Conservation (phyloP, 352 stramenopile genomes). For the Pythium scleroteichum region DNA sequence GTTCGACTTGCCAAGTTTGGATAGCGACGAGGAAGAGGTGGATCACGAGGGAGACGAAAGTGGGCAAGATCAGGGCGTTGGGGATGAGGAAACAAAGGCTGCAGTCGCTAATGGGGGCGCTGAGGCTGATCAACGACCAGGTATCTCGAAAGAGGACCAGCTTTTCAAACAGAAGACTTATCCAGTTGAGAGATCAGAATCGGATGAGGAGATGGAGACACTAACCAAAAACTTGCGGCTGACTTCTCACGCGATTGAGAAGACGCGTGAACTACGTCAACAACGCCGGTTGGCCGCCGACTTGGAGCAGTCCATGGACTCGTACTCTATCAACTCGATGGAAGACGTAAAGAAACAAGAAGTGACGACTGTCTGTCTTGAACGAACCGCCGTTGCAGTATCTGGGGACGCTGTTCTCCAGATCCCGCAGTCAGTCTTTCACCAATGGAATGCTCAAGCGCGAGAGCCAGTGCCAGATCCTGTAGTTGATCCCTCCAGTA, state of each 20-base stretch:
- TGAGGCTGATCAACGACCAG: constrained; percentile 12
- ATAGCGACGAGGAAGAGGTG: constrained; percentile 58
- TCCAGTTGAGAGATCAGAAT: constrained; percentile 32
- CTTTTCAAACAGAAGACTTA: constrained; percentile 60
- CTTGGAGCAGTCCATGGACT: constrained; percentile 25
- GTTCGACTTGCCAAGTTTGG: constrained; percentile 60
- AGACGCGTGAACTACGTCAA: constrained; percentile 61
- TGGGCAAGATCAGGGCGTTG: constrained; percentile 2
- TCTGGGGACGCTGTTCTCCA: constrained; percentile 74
- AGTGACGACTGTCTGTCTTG: constrained; percentile 63
- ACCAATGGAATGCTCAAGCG: constrained; percentile 48
- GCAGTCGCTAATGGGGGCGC: constrained; percentile 21
- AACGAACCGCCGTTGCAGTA: constrained; percentile 67
- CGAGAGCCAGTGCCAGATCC: not conserved
- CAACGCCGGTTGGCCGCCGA: constrained; percentile 32
- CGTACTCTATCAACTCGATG: constrained; percentile 69
- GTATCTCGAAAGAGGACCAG: constrained; percentile 33
- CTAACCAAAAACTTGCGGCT: constrained; percentile 71
- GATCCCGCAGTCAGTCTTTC: constrained; percentile 66
- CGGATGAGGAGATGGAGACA: constrained; percentile 52
- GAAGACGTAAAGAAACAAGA: constrained; percentile 62
- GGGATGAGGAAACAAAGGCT: not conserved
- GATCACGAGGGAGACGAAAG: constrained; percentile 36
- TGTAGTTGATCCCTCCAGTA: constrained; percentile 1
- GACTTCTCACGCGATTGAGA: constrained; percentile 47